These are phyloP conservation scores for Barbatosphaeria neglecta DNA, from an alignment of 495 filamentous ascomycete genomes.

Conservation along the genomic window DNA sequence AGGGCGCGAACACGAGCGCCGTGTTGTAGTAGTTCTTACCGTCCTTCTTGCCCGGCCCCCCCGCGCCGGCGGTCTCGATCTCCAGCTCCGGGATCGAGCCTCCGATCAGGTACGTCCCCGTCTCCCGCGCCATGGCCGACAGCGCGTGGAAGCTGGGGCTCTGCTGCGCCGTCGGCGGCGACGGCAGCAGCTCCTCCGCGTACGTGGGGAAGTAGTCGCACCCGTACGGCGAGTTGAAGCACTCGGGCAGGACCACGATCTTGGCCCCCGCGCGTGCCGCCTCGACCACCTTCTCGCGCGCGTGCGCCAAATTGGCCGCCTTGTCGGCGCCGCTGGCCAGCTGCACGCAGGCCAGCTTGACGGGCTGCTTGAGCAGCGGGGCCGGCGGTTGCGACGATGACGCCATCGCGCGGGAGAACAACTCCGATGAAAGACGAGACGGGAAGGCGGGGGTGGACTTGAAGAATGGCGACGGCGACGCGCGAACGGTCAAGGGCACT, in stretches of 20 bases:
- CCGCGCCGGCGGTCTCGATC: neutral
- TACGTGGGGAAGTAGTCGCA: slow-evolving; percentile 83
- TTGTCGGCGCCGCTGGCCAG: slow-evolving; percentile 76
- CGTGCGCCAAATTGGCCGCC: slow-evolving; percentile 66
- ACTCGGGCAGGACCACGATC: slow-evolving; percentile 67
- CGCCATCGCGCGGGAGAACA: slow-evolving; percentile 28
- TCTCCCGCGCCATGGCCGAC: slow-evolving; percentile 62
- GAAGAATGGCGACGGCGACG: neutral
- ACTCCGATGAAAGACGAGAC: neutral
- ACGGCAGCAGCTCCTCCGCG: slow-evolving; percentile 75
- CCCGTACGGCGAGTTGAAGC: slow-evolving; percentile 97
- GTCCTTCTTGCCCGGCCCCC: slow-evolving; percentile 32
- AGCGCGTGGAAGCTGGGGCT: slow-evolving; percentile 80
- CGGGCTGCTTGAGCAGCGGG: slow-evolving; percentile 52
- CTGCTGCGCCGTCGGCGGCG: slow-evolving; percentile 56
- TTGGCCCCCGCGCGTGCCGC: slow-evolving; percentile 65
- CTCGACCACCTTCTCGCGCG: slow-evolving; percentile 71
- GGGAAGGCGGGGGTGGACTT: neutral
- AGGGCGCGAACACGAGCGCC: slow-evolving; percentile 65
- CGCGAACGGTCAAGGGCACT: neutral
- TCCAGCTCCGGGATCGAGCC: slow-evolving; percentile 85
- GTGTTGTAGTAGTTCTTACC: slow-evolving; percentile 82
- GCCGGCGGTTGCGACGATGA: slow-evolving; percentile 33
- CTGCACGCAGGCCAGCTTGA: slow-evolving; percentile 77
- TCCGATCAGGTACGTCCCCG: slow-evolving; percentile 68